Base-by-base conservation (phyloP, 148 eudicot genomes). In the Talinum fruticosum region DNA sequence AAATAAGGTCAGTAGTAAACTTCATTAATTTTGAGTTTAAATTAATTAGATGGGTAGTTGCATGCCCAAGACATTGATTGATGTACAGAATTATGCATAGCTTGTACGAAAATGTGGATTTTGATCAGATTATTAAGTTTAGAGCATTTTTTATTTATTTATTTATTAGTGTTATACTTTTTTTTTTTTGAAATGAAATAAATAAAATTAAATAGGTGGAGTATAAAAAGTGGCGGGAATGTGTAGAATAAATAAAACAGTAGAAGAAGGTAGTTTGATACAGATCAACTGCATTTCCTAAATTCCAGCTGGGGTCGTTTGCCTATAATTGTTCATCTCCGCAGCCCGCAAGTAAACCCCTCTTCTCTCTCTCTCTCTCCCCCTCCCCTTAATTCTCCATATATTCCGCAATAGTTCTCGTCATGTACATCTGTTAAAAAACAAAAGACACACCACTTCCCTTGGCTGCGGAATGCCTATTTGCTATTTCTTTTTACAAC, bases 211-310 rank as follows among this genome's bases (percentile, higher is more conserved):
- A 28, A 28, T 65, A 65, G 74, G 41, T 69, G 36, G 53, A 70
- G 34, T 19, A 51, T 51, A 51, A 51, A n/a, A 51, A 18, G 57
- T 51, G 23, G 23, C 18, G 57, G 21, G 57, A 51, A 51, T 51
- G 15, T 51, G 57, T 51, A 51, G n/a, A n/a, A n/a, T 0, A 51
- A 51, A 49, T 49, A 12, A 49, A 47, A 19, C 13, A 2, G 47
- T 10, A 18, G 1, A 5, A 51, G 26, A 33, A 44, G 66, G 69
- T 78, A 24, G 84, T 78, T 82, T 74, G 19, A 70, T 38, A 45
- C 71, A 0, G 84, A 74, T 74, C 37, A 78, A 59, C 81, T 78
- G 80, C 74, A 73, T n/a, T 74, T 73, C 81, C 84, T 82, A 78
- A 82, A 49, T 26, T 66, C 16, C 8, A 38, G 66, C n/a, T n/a